phyloP scores from a whole-genome alignment of 306 rosid species.

The Morella rubra region DNA sequence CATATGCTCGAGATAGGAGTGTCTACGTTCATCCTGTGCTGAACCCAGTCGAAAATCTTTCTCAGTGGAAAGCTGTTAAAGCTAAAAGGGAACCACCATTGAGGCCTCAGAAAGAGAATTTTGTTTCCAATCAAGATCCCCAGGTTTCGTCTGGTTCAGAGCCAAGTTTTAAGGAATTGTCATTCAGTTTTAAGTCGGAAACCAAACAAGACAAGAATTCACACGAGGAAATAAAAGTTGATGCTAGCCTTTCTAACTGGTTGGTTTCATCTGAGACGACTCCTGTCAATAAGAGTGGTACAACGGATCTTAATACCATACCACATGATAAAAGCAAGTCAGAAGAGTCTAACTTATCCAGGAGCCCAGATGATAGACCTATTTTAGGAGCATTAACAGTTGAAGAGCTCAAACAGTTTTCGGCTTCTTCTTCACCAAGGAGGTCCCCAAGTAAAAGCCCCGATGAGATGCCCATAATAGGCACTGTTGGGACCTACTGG shows the following conservation, averaged over 20 bases:
- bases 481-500: conserved; percentile 83
- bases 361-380: conserved; percentile 77
- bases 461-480: conserved; percentile 74
- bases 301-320: conserved; percentile 11
- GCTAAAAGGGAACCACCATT: conserved; percentile 38
- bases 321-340: conserved; percentile 53
- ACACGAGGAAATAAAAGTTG: conserved; percentile 60
- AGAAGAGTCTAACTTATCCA: conserved; percentile 56
- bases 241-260: conserved; percentile 94
- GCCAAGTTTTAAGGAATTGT: conserved; percentile 32
- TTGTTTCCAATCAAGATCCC: conserved; percentile 37
- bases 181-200: conserved; percentile 47
- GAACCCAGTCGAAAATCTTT: conserved; percentile 78
- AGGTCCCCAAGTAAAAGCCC: conserved; percentile 70
- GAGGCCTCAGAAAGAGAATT: conserved; percentile 66
- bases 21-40: conserved; percentile 74
- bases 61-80: conserved; percentile 77
- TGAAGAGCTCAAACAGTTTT: conserved; percentile 74
- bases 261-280: conserved; percentile 56
- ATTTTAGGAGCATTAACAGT: conserved; percentile 81
- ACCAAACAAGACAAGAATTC: conserved; percentile 40
- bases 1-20: conserved; percentile 65
- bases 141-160: conserved; percentile 39
- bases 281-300: conserved; percentile 40
- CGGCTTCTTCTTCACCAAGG: conserved; percentile 67